Percentiles rank a stretch among this genome's conserved stretches.
Conservation (phyloP, 108 stramenopile species). For the Nitzschia palea region DNA sequence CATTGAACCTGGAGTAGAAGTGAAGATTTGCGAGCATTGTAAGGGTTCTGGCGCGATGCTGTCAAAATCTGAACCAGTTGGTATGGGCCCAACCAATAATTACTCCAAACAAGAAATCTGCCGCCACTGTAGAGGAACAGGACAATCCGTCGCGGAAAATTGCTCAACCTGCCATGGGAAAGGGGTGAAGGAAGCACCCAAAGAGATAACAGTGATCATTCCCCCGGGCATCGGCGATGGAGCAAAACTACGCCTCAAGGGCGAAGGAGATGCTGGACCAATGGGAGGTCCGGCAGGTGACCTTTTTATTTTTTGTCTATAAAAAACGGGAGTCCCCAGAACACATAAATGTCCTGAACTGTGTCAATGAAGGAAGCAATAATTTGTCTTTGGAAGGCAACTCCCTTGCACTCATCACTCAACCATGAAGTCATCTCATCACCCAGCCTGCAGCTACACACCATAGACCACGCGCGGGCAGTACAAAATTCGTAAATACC, state of each 20-base stretch:
- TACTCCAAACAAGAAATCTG: slow-evolving; percentile 15
- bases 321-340: background rate
- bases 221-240: slow-evolving; percentile 90
- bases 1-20: background rate
- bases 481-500: background rate
- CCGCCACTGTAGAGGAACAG: background rate
- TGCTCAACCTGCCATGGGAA: background rate
- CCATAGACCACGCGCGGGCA: background rate
- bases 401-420: slow-evolving; percentile 2
- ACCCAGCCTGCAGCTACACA: background rate
- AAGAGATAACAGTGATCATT: slow-evolving; percentile 76
- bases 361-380: no score
- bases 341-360: background rate
- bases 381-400: background rate
- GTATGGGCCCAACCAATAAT: background rate
- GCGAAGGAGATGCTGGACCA: slow-evolving; percentile 88
- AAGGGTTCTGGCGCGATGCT: background rate
- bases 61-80: background rate
- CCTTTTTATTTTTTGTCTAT: slow-evolving; percentile 66
- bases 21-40: background rate
- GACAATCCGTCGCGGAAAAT: background rate
- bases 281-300: slow-evolving; percentile 88
- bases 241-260: slow-evolving; percentile 81
- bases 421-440: background rate
- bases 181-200: background rate